These are phyloP conservation scores for Penicillium herquei DNA, from an alignment of 495 filamentous ascomycete species.

Conservation along the genomic window DNA sequence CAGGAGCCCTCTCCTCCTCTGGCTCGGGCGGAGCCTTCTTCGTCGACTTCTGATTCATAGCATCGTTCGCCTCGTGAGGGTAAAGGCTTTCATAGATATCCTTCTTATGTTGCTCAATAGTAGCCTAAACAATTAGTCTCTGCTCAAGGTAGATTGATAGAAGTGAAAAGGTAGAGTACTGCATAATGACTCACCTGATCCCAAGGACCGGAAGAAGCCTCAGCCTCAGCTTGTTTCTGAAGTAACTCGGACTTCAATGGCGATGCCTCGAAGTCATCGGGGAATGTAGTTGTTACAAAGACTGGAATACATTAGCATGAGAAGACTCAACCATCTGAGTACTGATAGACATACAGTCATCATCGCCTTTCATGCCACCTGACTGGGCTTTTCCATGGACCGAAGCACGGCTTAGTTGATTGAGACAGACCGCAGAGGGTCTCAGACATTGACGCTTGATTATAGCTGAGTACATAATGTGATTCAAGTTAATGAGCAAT, in stretches of 20 bases:
- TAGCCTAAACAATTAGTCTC: conserved; percentile 11
- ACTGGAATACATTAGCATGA: no score
- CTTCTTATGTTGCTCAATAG: conserved; percentile 11
- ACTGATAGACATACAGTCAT: conserved; percentile 11
- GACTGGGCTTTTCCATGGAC: conserved; percentile 8
- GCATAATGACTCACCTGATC: not conserved
- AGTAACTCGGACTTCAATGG: conserved; percentile 8
- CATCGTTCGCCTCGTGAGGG: not conserved
- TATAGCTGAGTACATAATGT: conserved; percentile 13
- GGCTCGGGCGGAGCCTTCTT: conserved; percentile 3
- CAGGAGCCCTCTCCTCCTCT: conserved; percentile 12
- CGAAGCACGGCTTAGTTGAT: conserved; percentile 5
- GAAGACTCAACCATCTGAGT: no score
- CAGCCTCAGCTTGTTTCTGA: not conserved
- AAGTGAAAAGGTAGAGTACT: not conserved
- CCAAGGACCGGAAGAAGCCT: not conserved
- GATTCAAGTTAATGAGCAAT: not conserved
- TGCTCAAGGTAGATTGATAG: not conserved
- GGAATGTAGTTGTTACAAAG: conserved; percentile 8
- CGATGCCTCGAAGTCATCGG: conserved; percentile 19
- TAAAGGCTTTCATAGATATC: conserved; percentile 19
- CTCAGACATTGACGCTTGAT: conserved; percentile 11
- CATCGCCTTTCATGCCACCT: conserved; percentile 5
- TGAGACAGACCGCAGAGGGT: conserved; percentile 8
- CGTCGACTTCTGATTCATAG: not conserved